A percentile compares a stretch with the other conserved stretches of the same genome.
Conservation (phyloP, 148 eudicot species). For the Rhododendron ovatum region DNA sequence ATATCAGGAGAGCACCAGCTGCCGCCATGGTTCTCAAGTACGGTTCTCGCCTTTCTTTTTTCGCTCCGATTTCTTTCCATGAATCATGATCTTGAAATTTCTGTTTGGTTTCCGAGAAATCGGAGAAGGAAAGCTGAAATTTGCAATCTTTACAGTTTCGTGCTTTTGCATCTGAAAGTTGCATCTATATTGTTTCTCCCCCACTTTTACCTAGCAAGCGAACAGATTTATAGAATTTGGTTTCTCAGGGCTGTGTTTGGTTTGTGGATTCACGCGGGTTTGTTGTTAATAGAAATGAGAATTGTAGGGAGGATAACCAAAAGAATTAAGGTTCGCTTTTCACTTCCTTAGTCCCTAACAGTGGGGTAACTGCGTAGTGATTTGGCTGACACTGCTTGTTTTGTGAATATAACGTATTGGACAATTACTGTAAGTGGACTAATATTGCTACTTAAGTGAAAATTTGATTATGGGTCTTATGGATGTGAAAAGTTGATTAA, state of each 20-base stretch:
- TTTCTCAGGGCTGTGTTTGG: not conserved
- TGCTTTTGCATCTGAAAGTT: not conserved
- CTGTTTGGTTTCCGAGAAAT: not conserved
- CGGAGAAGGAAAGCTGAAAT: not conserved
- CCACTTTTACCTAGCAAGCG: not conserved
- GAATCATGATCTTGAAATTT: not conserved
- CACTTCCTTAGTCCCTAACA: not conserved
- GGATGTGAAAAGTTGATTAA: not conserved
- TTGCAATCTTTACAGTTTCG: not conserved
- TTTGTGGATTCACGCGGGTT: not conserved
- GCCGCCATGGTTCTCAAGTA: conserved; percentile 31
- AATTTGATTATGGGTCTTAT: not conserved
- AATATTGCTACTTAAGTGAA: not conserved
- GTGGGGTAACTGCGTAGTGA: not conserved
- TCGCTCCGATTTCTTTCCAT: not conserved
- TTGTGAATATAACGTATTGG: not conserved
- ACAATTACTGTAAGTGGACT: not conserved
- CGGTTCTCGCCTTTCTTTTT: not conserved
- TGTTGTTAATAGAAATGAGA: not conserved
- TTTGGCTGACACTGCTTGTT: not conserved
- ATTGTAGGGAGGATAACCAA: not conserved
- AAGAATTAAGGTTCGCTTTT: not conserved
- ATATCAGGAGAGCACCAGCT: not conserved
- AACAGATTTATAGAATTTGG: not conserved
- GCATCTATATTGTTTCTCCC: not conserved